Evolutionary conservation across 495 filamentous ascomycete species (phyloP), one percentile per base, ranked within the genome.

Genomic region (Achaetomiella virescens): DNA sequence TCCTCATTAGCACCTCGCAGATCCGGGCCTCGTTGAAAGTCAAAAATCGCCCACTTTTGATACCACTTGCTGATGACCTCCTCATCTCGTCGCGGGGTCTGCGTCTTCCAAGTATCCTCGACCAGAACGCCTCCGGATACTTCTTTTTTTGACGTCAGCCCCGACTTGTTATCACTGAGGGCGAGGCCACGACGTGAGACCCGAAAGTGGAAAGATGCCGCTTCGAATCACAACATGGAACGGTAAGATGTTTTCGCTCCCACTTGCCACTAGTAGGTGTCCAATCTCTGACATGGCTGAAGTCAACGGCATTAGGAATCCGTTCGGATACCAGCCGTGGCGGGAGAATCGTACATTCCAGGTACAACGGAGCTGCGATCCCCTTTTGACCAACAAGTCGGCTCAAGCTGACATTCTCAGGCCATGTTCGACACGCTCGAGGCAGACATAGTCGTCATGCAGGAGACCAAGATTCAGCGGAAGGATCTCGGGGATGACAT

Each of bases 281-380:
- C 22, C 4, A 21, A 11, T 54, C 10, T 40, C 55, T 61, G 24
- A 61, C 24, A 22, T 15, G 12, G 17, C 47, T 20, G 12, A 38
- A 93, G 93, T 97, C 29, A 97, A 97, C 71, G 92, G 93, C 61
- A 96, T 98, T 67, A 83, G 89, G 86, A 97, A 98, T 67, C 93
- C 93, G 11, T 97, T 98, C 68, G 83, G 84, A 20, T 96, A 96
- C 68, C 87, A 92, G 70, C 93, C 93, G 86, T 98, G 93, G 93
- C 78, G 89, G 59, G 81, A 88, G 57, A 84, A 83, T 43, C 85
- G 85, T 64, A 87, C 90, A n/a, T 97, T 92, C 70, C 83, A 84
- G 67, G 85, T 89, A 64, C 53, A 72, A 17, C 29, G 8, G 5
- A 20, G 6, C 0, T 15, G n/a, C 7, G 27, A 46, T 9, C 14